Conservation (phyloP, 2,329 filamentous ascomycete species). For the Cladorrhinum sp. region DNA sequence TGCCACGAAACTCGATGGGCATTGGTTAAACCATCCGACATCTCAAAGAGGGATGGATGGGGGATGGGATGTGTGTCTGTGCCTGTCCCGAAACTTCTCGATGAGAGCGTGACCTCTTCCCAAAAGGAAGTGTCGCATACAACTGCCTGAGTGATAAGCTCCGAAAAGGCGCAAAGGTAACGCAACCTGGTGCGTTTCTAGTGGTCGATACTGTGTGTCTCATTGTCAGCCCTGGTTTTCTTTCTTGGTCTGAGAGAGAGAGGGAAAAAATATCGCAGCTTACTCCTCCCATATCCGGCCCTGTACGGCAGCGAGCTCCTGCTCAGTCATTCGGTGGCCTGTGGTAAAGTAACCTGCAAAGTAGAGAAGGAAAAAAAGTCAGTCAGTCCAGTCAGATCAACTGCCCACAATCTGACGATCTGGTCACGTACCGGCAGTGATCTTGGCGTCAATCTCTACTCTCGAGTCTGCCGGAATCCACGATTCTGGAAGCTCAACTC, state of each 20-base stretch:
- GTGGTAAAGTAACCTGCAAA: slow-evolving; percentile 71
- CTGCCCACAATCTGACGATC: not conserved
- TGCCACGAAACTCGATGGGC: slow-evolving; percentile 13
- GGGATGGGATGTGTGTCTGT: not conserved
- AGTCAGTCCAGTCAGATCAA: slow-evolving; percentile 27
- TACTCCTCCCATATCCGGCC: slow-evolving; percentile 89
- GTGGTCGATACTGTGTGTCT: not conserved
- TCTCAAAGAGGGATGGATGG: slow-evolving; percentile 15
- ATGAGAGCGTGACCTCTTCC: not conserved
- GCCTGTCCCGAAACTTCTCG: not conserved
- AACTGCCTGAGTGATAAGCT: not conserved
- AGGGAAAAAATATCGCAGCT: slow-evolving; percentile 33
- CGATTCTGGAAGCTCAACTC: slow-evolving; percentile 87
- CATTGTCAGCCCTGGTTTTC: slow-evolving; percentile 21
- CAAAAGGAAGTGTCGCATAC: not conserved
- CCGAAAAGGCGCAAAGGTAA: slow-evolving; percentile 3
- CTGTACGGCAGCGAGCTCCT: slow-evolving; percentile 81
- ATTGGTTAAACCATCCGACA: slow-evolving; percentile 15
- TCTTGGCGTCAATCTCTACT: slow-evolving; percentile 99
- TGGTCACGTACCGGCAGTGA: slow-evolving; percentile 78
- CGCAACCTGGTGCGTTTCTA: not conserved
- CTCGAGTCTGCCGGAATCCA: slow-evolving; percentile 92
- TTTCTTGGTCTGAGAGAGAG: slow-evolving; percentile 16
- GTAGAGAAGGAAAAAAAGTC: slow-evolving; percentile 1
- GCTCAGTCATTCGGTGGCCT: slow-evolving; percentile 82